phyloP scores from a whole-genome alignment of 2,329 filamentous ascomycete genomes.

The Exserohilum rostratum region DNA sequence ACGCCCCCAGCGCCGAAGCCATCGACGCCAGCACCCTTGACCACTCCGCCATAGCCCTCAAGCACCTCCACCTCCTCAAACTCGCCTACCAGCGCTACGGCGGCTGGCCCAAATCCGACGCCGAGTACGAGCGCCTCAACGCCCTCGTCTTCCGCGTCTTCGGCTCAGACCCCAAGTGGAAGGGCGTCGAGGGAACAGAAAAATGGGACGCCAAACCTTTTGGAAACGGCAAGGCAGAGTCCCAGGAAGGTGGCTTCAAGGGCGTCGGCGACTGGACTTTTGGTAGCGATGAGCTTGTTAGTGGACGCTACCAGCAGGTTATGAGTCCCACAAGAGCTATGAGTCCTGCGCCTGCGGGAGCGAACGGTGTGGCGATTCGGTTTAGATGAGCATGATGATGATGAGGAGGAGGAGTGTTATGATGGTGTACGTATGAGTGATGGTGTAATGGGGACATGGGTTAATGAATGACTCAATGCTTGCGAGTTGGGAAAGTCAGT shows the following conservation, averaged over 20 bases:
- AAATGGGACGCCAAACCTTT: conserved; percentile 56
- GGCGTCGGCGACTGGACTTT: conserved; percentile 43
- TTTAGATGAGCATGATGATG: too few relatives aligned
- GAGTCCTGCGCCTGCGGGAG: background rate
- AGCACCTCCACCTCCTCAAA: conserved; percentile 48
- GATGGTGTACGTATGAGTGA: too few relatives aligned
- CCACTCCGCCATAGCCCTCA: conserved; percentile 32
- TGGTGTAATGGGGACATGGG: too few relatives aligned
- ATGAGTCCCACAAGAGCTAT: too few relatives aligned
- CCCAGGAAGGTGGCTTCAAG: conserved; percentile 44
- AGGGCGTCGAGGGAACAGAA: conserved; percentile 54
- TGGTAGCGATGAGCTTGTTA: conserved; percentile 24
- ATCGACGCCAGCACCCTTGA: conserved; percentile 25
- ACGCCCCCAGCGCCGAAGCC: background rate
- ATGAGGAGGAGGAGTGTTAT: background rate
- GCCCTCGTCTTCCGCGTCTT: conserved; percentile 53
- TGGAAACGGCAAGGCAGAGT: conserved; percentile 56
- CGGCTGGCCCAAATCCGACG: conserved; percentile 55
- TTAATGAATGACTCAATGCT: too few relatives aligned
- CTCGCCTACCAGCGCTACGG: conserved; percentile 52
- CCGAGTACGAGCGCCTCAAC: conserved; percentile 57
- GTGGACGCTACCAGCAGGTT: background rate
- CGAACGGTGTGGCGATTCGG: too few relatives aligned
- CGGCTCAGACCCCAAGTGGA: conserved; percentile 43
- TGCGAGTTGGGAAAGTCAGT: too few relatives aligned